Percentiles rank a stretch among this genome's conserved stretches.
Conservation (phyloP, 1,284 basidiomycete species). For the Agaricales sp. region DNA sequence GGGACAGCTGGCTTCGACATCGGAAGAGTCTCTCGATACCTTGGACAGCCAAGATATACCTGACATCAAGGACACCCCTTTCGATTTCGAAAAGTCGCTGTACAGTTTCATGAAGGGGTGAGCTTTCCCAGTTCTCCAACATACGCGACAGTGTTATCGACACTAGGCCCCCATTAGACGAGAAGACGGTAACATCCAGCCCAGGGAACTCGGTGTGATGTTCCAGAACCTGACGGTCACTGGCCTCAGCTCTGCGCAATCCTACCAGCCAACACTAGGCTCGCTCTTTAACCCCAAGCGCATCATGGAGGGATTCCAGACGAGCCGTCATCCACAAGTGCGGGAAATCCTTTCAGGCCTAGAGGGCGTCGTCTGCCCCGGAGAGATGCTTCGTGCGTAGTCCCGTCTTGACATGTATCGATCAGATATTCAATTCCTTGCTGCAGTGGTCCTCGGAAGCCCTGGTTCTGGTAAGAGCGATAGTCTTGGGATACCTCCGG, state of each 20-base stretch:
- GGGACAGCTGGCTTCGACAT: neutral
- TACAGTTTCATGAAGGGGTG: conserved; percentile 20
- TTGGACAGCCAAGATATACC: neutral
- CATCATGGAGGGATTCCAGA: conserved; percentile 16
- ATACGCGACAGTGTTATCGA: too few relatives aligned
- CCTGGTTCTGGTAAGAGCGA: conserved; percentile 50
- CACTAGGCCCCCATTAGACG: conserved; percentile 11
- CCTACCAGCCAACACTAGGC: conserved; percentile 29
- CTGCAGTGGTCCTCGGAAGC: conserved; percentile 47
- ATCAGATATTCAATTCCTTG: neutral
- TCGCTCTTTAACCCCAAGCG: conserved; percentile 28
- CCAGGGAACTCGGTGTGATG: conserved; percentile 24
- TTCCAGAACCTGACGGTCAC: conserved; percentile 25
- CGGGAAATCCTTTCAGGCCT: conserved; percentile 38
- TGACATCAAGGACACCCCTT: conserved; percentile 7
- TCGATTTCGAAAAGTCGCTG: conserved; percentile 22
- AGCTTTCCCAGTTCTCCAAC: neutral
- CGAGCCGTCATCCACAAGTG: conserved; percentile 25
- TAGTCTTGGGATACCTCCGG: too few relatives aligned
- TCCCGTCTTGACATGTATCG: conserved; percentile 9
- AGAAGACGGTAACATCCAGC: conserved; percentile 17
- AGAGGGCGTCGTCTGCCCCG: conserved; percentile 40
- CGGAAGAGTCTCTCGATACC: neutral
- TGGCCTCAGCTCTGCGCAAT: conserved; percentile 23
- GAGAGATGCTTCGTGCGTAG: conserved; percentile 45